Evolutionary conservation across 805 yeast species (phyloP).

Genomic region (Clavispora asparagi): DNA sequence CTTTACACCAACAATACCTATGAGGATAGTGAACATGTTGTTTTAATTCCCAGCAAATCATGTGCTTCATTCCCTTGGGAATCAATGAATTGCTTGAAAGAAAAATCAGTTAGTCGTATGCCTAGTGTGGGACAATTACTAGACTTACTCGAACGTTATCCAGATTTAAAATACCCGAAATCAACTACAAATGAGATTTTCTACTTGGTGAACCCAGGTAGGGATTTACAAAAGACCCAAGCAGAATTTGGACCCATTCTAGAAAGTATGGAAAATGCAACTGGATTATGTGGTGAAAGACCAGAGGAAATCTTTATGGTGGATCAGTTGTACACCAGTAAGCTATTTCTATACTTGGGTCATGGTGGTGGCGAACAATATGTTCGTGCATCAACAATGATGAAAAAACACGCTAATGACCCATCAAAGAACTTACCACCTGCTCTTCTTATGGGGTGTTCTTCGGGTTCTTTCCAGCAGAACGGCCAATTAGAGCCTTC

Average conservation of each 20-base stretch:
- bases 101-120: constrained; percentile 62
- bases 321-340: constrained; percentile 30
- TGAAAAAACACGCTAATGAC: constrained; percentile 27
- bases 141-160: constrained; percentile 23
- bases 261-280: constrained; percentile 37
- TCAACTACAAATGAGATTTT: constrained; percentile 17
- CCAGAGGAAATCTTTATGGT: constrained; percentile 56
- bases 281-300: constrained; percentile 45
- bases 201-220: constrained; percentile 76
- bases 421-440: constrained; percentile 42
- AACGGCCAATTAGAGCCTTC: constrained; percentile 62
- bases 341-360: constrained; percentile 74
- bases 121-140: constrained; percentile 53
- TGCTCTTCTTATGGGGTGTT: constrained; percentile 77
- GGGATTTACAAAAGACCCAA: constrained; percentile 70
- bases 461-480: constrained; percentile 65
- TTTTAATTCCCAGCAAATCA: constrained; percentile 61
- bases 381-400: constrained; percentile 49
- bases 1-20: not conserved
- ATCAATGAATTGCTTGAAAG: constrained; percentile 52
- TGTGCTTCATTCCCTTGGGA: constrained; percentile 91
- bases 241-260: constrained; percentile 46
- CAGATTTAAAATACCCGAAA: not conserved
- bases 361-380: constrained; percentile 97
- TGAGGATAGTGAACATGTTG: constrained; percentile 43